These are phyloP conservation scores for Tulasnella sp. DNA, from an alignment of 768 basidiomycete genomes.

Conservation along the genomic window DNA sequence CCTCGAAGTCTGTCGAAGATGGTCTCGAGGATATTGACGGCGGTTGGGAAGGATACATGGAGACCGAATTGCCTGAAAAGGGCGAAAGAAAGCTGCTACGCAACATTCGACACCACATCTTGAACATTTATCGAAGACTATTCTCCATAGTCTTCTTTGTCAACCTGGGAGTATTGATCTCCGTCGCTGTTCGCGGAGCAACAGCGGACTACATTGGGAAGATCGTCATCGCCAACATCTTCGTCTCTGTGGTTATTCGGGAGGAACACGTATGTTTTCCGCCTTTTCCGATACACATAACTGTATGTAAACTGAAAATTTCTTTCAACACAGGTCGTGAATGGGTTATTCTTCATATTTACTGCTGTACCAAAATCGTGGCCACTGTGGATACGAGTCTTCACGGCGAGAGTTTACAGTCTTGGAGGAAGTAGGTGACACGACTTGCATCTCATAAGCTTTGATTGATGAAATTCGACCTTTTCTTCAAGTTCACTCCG, in stretches of 20 bases:
- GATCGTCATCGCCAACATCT: slow-evolving; percentile 20
- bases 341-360: slow-evolving; percentile 14
- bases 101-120: slow-evolving; percentile 49
- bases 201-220: slow-evolving; percentile 15
- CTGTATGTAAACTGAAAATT: not conserved
- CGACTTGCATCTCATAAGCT: not conserved
- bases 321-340: not conserved
- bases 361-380: slow-evolving; percentile 7
- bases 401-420: slow-evolving; percentile 11
- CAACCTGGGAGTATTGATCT: slow-evolving; percentile 45
- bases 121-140: slow-evolving; percentile 48
- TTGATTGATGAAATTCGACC: not conserved
- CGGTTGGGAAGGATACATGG: slow-evolving; percentile 45
- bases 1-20: slow-evolving; percentile 3
- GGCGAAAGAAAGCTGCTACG: slow-evolving; percentile 28
- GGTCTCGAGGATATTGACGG: slow-evolving; percentile 17
- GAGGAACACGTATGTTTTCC: slow-evolving; percentile 18
- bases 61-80: slow-evolving; percentile 47
- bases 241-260: slow-evolving; percentile 12
- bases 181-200: slow-evolving; percentile 14
- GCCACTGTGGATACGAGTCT: slow-evolving; percentile 12
- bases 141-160: slow-evolving; percentile 47
- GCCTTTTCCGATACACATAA: not conserved
- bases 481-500: slow-evolving; percentile 19
- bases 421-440: slow-evolving; percentile 15